A percentile compares a stretch with the other conserved stretches of the same genome.
Evolutionary conservation across 1,284 basidiomycete genomes (phyloP).

Genomic region (Tilletia caries): DNA sequence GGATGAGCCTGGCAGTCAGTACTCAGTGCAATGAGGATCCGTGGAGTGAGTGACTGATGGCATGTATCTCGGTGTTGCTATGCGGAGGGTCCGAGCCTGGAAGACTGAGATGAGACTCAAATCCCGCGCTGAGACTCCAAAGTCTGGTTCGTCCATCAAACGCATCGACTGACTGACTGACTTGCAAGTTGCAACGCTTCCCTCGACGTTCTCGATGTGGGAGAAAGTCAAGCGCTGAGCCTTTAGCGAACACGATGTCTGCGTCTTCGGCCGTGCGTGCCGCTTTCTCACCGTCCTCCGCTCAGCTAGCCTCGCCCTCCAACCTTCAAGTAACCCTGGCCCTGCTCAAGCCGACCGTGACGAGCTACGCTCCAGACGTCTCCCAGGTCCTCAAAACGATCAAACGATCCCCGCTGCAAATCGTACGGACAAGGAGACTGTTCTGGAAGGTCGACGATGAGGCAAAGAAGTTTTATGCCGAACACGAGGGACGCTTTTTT

Average conservation of each 20-base stretch:
- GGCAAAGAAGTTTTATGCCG: slow-evolving; percentile 46
- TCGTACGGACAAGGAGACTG: slow-evolving; percentile 34
- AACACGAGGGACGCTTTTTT: slow-evolving; percentile 49
- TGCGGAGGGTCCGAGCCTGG: background rate
- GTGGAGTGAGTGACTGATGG: background rate
- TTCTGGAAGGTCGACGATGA: slow-evolving; percentile 41
- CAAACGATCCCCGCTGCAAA: slow-evolving; percentile 27
- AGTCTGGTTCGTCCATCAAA: too few relatives aligned
- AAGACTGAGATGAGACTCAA: too few relatives aligned
- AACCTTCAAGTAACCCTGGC: slow-evolving; percentile 43
- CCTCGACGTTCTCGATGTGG: too few relatives aligned
- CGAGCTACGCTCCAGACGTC: slow-evolving; percentile 41
- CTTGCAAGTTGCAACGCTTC: too few relatives aligned
- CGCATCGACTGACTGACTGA: too few relatives aligned
- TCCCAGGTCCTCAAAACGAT: slow-evolving; percentile 35
- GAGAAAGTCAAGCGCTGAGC: too few relatives aligned
- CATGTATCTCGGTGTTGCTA: background rate
- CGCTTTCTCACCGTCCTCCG: too few relatives aligned
- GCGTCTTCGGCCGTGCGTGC: too few relatives aligned
- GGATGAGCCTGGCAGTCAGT: background rate
- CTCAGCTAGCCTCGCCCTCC: background rate
- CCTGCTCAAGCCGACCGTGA: slow-evolving; percentile 48
- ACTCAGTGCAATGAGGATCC: too few relatives aligned
- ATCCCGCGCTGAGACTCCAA: too few relatives aligned
- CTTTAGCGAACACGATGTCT: too few relatives aligned